Conservation (phyloP, 768 basidiomycete genomes). For the Russula brevipes region DNA sequence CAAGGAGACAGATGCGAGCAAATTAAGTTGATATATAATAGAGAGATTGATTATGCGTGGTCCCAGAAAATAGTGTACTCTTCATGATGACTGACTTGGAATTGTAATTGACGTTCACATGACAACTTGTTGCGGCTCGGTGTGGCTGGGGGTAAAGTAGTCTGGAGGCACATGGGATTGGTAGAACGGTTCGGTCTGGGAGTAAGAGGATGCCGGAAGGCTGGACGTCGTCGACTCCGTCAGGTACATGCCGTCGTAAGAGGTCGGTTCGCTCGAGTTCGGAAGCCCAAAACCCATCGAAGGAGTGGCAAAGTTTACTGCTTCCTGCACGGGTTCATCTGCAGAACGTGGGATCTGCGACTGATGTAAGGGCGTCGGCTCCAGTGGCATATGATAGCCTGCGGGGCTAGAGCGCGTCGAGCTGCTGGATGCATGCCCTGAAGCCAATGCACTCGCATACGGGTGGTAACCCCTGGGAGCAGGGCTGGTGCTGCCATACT, state of each 20-base stretch:
- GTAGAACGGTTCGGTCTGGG: conserved; percentile 10
- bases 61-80: conserved; percentile 15
- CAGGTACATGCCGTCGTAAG: conserved; percentile 29
- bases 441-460: conserved; percentile 29
- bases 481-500: conserved; percentile 14
- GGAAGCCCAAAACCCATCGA: conserved; percentile 19
- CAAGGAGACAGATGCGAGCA: conserved; percentile 16
- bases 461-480: conserved; percentile 34
- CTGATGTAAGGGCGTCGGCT: conserved; percentile 23
- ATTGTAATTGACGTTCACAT: conserved; percentile 22
- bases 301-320: conserved; percentile 11
- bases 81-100: conserved; percentile 7
- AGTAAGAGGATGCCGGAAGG: conserved; percentile 11
- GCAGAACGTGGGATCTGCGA: conserved; percentile 24
- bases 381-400: conserved; percentile 51
- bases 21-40: conserved; percentile 10
- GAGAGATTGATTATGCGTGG: conserved; percentile 6
- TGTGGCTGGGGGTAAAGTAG: conserved; percentile 16
- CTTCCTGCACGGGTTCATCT: conserved; percentile 16
- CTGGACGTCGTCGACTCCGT: conserved; percentile 32
- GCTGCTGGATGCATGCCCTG: conserved; percentile 24
- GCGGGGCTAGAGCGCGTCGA: conserved; percentile 35
- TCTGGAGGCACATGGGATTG: conserved; percentile 5
- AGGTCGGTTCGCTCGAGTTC: conserved; percentile 12
- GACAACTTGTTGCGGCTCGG: conserved; percentile 24